Evolutionary conservation across 805 yeast genomes (phyloP).

Genomic region (Saturnispora mendoncae): DNA sequence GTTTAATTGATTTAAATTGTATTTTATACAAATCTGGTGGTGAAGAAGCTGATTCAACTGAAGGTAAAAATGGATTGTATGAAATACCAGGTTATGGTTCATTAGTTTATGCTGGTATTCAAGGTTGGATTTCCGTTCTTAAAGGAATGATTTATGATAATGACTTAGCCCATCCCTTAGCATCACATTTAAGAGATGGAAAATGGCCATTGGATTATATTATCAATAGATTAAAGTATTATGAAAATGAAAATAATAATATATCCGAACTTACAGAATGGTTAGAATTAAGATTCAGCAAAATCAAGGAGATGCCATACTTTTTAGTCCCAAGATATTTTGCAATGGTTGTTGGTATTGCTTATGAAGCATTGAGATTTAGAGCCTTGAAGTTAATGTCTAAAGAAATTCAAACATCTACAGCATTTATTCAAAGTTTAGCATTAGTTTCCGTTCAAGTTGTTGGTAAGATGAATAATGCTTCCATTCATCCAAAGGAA

Average conservation of each 20-base stretch:
- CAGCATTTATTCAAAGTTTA: slow-evolving; percentile 68
- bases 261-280: slow-evolving; percentile 53
- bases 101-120: slow-evolving; percentile 80
- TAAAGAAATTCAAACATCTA: slow-evolving; percentile 45
- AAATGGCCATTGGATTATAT: slow-evolving; percentile 83
- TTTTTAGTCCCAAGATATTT: slow-evolving; percentile 82
- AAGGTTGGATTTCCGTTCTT: slow-evolving; percentile 80
- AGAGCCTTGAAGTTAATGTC: slow-evolving; percentile 55
- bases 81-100: slow-evolving; percentile 64
- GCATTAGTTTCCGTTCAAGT: slow-evolving; percentile 81
- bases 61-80: slow-evolving; percentile 66
- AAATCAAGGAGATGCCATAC: slow-evolving; percentile 60
- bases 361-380: slow-evolving; percentile 73
- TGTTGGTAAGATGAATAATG: slow-evolving; percentile 64
- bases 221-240: slow-evolving; percentile 51
- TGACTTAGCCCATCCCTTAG: slow-evolving; percentile 75
- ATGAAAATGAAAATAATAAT: slow-evolving; percentile 35
- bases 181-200: slow-evolving; percentile 74
- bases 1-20: slow-evolving; percentile 63
- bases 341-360: slow-evolving; percentile 69
- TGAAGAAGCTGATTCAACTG: slow-evolving; percentile 78
- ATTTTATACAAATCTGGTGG: slow-evolving; percentile 70
- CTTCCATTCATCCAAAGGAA: slow-evolving; percentile 62
- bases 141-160: slow-evolving; percentile 54
- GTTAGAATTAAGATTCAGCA: slow-evolving; percentile 56